Conservation (phyloP, 805 yeast species). For the Candida michaelii region DNA sequence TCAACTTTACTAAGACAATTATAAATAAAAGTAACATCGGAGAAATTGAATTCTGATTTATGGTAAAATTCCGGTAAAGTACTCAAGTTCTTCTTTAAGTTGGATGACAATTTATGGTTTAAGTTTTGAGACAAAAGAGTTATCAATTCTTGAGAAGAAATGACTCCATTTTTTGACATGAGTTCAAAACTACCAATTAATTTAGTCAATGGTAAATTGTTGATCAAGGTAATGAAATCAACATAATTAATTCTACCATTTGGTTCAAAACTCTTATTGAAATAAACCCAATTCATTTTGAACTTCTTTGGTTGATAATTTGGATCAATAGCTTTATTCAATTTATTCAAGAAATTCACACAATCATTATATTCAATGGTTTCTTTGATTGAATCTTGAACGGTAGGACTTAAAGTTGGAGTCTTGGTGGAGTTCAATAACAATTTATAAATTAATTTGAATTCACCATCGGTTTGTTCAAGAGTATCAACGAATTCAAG, state of each 20-base stretch:
- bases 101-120: slow-evolving; percentile 40
- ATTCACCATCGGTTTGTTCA: slow-evolving; percentile 29
- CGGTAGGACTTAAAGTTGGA: slow-evolving; percentile 16
- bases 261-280: slow-evolving; percentile 41
- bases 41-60: slow-evolving; percentile 31
- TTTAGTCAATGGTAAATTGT: slow-evolving; percentile 46
- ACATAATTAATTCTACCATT: slow-evolving; percentile 35
- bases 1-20: slow-evolving; percentile 42
- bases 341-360: slow-evolving; percentile 30
- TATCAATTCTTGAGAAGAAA: slow-evolving; percentile 31
- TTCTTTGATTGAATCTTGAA: slow-evolving; percentile 3
- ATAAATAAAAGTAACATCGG: slow-evolving; percentile 41
- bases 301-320: slow-evolving; percentile 39
- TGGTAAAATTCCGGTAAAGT: slow-evolving; percentile 37
- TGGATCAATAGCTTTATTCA: slow-evolving; percentile 43
- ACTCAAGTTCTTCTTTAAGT: slow-evolving; percentile 35
- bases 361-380: slow-evolving; percentile 31
- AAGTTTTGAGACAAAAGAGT: slow-evolving; percentile 36
- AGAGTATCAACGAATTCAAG: slow-evolving; percentile 60
- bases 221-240: slow-evolving; percentile 41
- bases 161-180: slow-evolving; percentile 30
- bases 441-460: slow-evolving; percentile 26
- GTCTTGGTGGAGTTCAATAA: neutral
- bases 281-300: slow-evolving; percentile 45
- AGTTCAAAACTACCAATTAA: slow-evolving; percentile 44